Conservation (phyloP, 1,284 basidiomycete species). For the Boletus austroedulis region DNA sequence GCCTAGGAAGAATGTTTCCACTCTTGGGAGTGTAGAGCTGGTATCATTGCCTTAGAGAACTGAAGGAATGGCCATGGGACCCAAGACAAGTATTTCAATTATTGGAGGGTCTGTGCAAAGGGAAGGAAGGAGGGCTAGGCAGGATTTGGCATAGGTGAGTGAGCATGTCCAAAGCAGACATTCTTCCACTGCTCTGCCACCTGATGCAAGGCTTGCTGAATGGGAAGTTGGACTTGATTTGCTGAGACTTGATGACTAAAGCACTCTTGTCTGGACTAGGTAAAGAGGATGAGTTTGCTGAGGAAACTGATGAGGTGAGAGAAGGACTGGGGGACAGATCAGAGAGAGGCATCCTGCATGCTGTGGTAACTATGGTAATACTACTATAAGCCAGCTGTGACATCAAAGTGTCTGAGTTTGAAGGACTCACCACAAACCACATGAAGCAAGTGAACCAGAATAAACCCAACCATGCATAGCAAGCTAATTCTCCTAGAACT, state of each 20-base stretch:
- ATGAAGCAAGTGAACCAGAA: not conserved
- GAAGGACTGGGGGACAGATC: not conserved
- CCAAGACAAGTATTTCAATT: too few relatives aligned
- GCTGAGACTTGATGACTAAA: not conserved
- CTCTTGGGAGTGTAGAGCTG: not conserved
- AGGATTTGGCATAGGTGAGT: too few relatives aligned
- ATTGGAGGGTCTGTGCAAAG: too few relatives aligned
- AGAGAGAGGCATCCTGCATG: too few relatives aligned
- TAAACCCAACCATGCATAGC: not conserved
- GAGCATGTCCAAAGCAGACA: not conserved
- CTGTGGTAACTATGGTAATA: too few relatives aligned
- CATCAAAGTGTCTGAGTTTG: too few relatives aligned
- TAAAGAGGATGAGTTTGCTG: not conserved
- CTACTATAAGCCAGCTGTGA: too few relatives aligned
- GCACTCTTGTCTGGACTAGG: not conserved
- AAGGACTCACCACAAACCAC: too few relatives aligned
- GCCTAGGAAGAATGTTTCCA: too few relatives aligned
- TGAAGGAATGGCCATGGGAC: too few relatives aligned
- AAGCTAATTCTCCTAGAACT: too few relatives aligned
- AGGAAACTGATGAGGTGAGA: not conserved
- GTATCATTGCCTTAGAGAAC: not conserved
- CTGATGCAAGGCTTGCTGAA: not conserved
- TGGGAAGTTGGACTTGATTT: not conserved
- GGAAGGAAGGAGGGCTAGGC: too few relatives aligned
- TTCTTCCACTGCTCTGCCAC: not conserved